phyloP scores from a whole-genome alignment of 2,329 filamentous ascomycete species.

The Fusarium graminum region DNA sequence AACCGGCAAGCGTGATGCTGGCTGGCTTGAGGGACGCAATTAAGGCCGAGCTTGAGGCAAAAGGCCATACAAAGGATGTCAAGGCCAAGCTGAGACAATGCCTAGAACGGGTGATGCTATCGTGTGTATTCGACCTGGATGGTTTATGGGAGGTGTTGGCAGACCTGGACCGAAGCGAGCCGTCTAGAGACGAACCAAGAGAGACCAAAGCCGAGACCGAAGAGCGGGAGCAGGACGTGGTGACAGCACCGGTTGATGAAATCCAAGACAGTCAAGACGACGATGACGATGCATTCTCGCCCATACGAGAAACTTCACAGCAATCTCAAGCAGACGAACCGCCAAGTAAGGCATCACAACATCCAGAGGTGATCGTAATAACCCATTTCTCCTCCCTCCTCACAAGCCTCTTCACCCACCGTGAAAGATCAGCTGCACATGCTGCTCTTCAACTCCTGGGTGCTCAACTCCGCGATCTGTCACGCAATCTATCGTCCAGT shows the following conservation, averaged over 20 bases:
- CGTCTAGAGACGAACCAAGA: constrained; percentile 53
- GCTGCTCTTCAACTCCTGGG: constrained; percentile 62
- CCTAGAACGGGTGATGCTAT: constrained; percentile 66
- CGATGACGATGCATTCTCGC: constrained; percentile 44
- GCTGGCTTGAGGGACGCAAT: constrained; percentile 59
- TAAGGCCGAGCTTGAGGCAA: constrained; percentile 51
- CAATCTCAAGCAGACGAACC: constrained; percentile 1
- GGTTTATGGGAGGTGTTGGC: constrained; percentile 69
- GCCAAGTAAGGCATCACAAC: constrained; percentile 11
- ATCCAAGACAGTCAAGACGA: constrained; percentile 55
- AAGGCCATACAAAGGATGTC: constrained; percentile 35
- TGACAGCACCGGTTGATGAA: constrained; percentile 40
- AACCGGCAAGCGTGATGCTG: constrained; percentile 58
- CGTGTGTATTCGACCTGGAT: constrained; percentile 69
- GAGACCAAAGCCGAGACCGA: not conserved
- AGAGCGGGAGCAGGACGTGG: constrained; percentile 1
- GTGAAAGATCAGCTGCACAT: constrained; percentile 63
- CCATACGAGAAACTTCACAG: constrained; percentile 9
- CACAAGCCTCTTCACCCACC: constrained; percentile 64
- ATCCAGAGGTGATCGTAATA: constrained; percentile 63
- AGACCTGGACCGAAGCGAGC: constrained; percentile 58
- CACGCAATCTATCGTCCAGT: constrained; percentile 56
- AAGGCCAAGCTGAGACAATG: constrained; percentile 51
- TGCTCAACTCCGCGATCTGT: constrained; percentile 60
- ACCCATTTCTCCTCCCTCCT: constrained; percentile 68